A percentile compares a stretch with the other conserved stretches of the same genome.
These are phyloP conservation scores for Akebia trifoliata DNA, from an alignment of 164 flowering plant species.

Conservation along the genomic window DNA sequence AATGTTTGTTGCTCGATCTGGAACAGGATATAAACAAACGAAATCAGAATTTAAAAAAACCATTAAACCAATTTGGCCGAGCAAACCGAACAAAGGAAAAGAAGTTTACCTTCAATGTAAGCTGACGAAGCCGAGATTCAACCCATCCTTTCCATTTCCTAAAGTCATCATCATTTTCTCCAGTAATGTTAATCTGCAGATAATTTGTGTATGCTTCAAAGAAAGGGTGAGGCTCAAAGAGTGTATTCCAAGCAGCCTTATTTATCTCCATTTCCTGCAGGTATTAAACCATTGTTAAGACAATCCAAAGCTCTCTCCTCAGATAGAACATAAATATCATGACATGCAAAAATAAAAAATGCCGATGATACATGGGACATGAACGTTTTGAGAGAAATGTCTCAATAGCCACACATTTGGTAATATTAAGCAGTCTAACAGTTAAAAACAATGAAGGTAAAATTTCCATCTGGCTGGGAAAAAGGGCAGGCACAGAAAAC, in stretches of 20 bases:
- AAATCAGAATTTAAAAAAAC: neutral
- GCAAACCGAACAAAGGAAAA: neutral
- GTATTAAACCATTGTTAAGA: neutral
- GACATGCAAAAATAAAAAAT: neutral
- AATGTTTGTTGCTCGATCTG: conserved; percentile 80
- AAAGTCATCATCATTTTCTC: conserved; percentile 63
- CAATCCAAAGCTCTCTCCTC: neutral
- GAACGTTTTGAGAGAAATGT: too few relatives aligned
- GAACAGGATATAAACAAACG: neutral
- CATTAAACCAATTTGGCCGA: neutral
- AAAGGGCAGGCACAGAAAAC: too few relatives aligned
- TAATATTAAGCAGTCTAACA: too few relatives aligned
- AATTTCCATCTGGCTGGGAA: too few relatives aligned
- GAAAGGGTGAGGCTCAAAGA: conserved; percentile 70
- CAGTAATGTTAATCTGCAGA: conserved; percentile 69
- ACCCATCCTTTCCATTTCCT: conserved; percentile 98
- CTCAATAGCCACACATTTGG: too few relatives aligned
- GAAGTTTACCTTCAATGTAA: conserved; percentile 63
- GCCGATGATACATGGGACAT: too few relatives aligned
- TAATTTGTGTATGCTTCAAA: conserved; percentile 87
- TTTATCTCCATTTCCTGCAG: conserved; percentile 68
- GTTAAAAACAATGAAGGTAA: too few relatives aligned
- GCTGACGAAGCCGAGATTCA: conserved; percentile 82
- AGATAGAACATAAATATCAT: neutral
- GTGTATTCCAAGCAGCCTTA: conserved; percentile 58